Percentiles rank a stretch among this genome's conserved stretches.
These are phyloP conservation scores for Canavalia ensiformis DNA, from an alignment of 306 rosid species.

Conservation along the genomic window DNA sequence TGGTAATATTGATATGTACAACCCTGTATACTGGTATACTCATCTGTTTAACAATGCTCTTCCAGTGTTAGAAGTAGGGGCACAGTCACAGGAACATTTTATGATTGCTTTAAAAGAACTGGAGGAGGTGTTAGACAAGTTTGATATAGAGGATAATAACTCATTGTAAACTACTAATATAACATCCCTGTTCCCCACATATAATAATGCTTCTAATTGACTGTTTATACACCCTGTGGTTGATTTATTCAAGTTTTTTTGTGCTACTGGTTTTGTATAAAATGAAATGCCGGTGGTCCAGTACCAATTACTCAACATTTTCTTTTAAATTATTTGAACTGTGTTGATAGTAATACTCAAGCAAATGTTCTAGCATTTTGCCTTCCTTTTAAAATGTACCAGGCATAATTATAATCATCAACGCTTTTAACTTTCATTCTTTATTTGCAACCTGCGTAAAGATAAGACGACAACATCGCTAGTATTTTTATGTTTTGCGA, in stretches of 20 bases:
- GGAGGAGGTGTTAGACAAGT: conserved; percentile 68
- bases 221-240: conserved; percentile 6
- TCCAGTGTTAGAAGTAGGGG: conserved; percentile 71
- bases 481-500: not conserved
- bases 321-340: not conserved
- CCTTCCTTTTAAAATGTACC: not conserved
- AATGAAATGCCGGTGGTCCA: conserved; percentile 17
- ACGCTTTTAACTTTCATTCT: not conserved
- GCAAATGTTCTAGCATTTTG: not conserved
- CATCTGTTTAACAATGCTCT: conserved; percentile 68
- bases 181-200: not conserved
- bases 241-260: conserved; percentile 6
- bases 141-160: conserved; percentile 58
- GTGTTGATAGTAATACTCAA: not conserved
- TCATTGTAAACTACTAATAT: conserved; percentile 49
- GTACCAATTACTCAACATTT: conserved; percentile 8
- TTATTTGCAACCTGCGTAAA: not conserved
- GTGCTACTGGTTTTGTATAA: conserved; percentile 13
- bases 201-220: conserved; percentile 12
- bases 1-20: conserved; percentile 41
- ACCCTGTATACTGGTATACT: conserved; percentile 51
- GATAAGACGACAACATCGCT: not conserved
- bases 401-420: not conserved
- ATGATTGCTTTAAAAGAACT: conserved; percentile 68
- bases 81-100: conserved; percentile 72